These are phyloP conservation scores for Podospora appendiculata DNA, from an alignment of 495 filamentous ascomycete genomes.

Conservation along the genomic window DNA sequence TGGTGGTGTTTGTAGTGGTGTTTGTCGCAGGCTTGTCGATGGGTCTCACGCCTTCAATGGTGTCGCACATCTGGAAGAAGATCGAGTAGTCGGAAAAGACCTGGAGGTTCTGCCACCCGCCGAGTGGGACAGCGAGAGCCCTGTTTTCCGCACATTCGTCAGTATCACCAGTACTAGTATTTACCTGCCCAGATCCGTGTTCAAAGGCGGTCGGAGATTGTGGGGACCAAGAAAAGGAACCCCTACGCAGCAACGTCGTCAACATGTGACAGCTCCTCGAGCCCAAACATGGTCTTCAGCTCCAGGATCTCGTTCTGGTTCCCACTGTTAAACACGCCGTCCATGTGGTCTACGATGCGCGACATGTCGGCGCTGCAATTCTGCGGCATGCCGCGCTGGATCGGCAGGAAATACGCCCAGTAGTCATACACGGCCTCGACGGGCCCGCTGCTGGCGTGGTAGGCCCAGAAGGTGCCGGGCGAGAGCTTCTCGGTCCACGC, in stretches of 20 bases:
- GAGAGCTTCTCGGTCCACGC: slow-evolving; percentile 51
- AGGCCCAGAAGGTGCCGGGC: slow-evolving; percentile 61
- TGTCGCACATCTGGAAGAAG: slow-evolving; percentile 48
- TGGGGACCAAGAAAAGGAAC: too few relatives aligned
- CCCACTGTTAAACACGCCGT: slow-evolving; percentile 34
- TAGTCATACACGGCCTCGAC: slow-evolving; percentile 54
- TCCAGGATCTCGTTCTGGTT: slow-evolving; percentile 32
- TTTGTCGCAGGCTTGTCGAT: not conserved
- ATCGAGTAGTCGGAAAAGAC: slow-evolving; percentile 39
- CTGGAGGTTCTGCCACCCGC: slow-evolving; percentile 46
- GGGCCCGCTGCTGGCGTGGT: slow-evolving; percentile 53
- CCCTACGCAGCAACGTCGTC: slow-evolving; percentile 49
- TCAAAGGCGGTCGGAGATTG: too few relatives aligned
- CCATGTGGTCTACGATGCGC: slow-evolving; percentile 49
- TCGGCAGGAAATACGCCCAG: slow-evolving; percentile 56
- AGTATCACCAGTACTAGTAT: too few relatives aligned
- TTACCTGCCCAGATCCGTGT: too few relatives aligned
- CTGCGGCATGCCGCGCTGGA: slow-evolving; percentile 50
- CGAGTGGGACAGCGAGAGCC: slow-evolving; percentile 41
- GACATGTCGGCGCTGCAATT: slow-evolving; percentile 54
- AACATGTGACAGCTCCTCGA: slow-evolving; percentile 42
- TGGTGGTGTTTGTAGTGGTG: not conserved
- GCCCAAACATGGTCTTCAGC: slow-evolving; percentile 50
- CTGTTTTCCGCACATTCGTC: not conserved
- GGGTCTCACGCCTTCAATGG: slow-evolving; percentile 24